Conservation (phyloP, 2,329 filamentous ascomycete species). For the Fusarium nanum region DNA sequence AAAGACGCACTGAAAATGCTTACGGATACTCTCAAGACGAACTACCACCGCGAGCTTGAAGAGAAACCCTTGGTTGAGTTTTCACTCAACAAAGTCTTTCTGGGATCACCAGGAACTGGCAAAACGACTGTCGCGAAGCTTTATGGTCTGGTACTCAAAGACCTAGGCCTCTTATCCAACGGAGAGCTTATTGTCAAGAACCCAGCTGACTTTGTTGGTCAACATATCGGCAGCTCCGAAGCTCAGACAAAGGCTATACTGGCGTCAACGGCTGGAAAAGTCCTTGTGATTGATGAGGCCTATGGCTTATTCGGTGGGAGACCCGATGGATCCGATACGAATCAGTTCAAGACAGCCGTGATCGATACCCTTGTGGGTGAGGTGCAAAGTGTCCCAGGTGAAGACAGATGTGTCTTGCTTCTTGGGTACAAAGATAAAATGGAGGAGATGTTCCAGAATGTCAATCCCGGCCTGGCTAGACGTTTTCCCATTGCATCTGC, state of each 20-base stretch:
- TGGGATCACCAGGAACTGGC: slow-evolving; percentile 79
- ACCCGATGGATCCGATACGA: slow-evolving; percentile 45
- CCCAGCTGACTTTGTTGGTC: slow-evolving; percentile 78
- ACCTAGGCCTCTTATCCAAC: slow-evolving; percentile 74
- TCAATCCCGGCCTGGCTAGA: slow-evolving; percentile 75
- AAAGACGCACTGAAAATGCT: slow-evolving; percentile 70
- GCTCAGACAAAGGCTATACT: slow-evolving; percentile 78
- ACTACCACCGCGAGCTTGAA: slow-evolving; percentile 73
- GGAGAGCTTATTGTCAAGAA: slow-evolving; percentile 80
- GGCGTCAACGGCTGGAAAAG: slow-evolving; percentile 73
- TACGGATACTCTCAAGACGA: slow-evolving; percentile 70
- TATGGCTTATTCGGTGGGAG: slow-evolving; percentile 70
- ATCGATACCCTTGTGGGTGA: slow-evolving; percentile 81
- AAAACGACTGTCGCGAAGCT: slow-evolving; percentile 81
- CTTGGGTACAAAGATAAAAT: slow-evolving; percentile 78
- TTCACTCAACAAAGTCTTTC: slow-evolving; percentile 75
- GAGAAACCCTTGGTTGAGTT: slow-evolving; percentile 70
- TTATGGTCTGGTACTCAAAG: slow-evolving; percentile 75
- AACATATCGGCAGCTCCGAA: slow-evolving; percentile 73
- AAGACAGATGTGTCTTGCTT: slow-evolving; percentile 78
- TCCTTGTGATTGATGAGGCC: slow-evolving; percentile 84
- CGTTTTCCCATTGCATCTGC: slow-evolving; percentile 73
- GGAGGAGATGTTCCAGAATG: slow-evolving; percentile 77
- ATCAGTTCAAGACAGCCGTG: slow-evolving; percentile 70
- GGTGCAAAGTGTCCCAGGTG: slow-evolving; percentile 75